Conservation (phyloP, 75 land plant genomes). For the Sequoiadendron giganteum region DNA sequence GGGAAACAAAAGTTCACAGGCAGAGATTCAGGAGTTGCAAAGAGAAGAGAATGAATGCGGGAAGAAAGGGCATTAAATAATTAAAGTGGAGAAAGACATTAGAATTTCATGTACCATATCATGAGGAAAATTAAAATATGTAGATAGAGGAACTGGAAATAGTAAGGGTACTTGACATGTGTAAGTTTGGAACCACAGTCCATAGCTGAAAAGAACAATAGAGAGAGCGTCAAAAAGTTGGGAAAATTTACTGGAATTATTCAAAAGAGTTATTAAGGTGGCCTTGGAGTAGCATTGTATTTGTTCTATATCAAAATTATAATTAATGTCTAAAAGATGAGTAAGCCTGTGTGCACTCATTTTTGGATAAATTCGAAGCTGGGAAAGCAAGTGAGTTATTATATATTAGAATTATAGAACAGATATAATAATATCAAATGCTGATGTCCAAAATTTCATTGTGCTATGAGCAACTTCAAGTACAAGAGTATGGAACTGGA, state of each 20-base stretch:
- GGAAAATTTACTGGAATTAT: not conserved
- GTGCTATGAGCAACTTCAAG: not conserved
- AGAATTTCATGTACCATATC: not conserved
- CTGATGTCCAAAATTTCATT: not conserved
- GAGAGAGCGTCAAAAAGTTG: not conserved
- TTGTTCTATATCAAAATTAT: too few relatives aligned
- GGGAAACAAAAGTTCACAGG: not conserved
- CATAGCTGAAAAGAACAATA: not conserved
- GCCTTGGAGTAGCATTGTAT: not conserved
- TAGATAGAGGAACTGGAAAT: not conserved
- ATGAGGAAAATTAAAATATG: not conserved
- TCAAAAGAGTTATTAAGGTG: not conserved
- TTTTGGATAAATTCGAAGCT: not conserved
- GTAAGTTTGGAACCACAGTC: not conserved
- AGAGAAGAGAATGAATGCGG: not conserved
- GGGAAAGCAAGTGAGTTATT: not conserved
- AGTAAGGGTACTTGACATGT: not conserved
- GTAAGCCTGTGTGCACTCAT: not conserved
- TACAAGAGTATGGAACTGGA: not conserved
- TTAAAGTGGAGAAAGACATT: not conserved
- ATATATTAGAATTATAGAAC: not conserved
- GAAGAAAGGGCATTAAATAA: not conserved
- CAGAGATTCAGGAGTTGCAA: not conserved
- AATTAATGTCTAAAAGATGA: too few relatives aligned
- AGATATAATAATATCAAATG: not conserved